Evolutionary conservation across 1,139 yeast species (phyloP).

Genomic region (Meyerozyma elateridarum): DNA sequence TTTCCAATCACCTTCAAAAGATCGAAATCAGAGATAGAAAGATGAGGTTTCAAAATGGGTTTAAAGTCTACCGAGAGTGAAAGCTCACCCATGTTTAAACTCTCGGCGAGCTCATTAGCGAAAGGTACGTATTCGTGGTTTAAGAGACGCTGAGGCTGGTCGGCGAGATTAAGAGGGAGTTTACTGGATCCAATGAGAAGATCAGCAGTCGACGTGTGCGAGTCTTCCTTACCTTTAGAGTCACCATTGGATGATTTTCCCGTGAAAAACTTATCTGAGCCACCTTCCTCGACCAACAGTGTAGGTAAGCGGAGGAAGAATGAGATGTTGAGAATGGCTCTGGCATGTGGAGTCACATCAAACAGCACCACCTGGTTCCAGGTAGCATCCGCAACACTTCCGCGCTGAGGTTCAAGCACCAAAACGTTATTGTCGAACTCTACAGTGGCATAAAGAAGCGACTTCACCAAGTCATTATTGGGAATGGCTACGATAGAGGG

Average conservation of each 20-base stretch:
- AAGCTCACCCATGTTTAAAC: constrained; percentile 18
- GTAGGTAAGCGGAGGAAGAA: constrained; percentile 75
- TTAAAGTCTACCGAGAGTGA: constrained; percentile 14
- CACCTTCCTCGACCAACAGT: constrained; percentile 42
- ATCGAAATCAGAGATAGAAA: constrained; percentile 88
- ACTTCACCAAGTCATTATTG: constrained; percentile 43
- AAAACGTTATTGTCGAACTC: constrained; percentile 82
- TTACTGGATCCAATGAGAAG: constrained; percentile 41
- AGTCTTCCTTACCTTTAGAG: constrained; percentile 11
- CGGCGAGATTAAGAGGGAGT: constrained; percentile 37
- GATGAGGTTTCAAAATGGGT: constrained; percentile 39
- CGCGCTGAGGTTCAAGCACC: constrained; percentile 75
- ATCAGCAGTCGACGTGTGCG: constrained; percentile 20
- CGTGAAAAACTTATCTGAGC: constrained; percentile 29
- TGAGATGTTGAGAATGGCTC: constrained; percentile 53
- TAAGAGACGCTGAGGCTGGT: constrained; percentile 35
- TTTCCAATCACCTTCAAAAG: constrained; percentile 92
- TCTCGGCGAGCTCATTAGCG: constrained; percentile 42
- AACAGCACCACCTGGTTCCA: constrained; percentile 90
- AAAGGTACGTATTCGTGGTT: constrained; percentile 46
- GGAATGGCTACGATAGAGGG: constrained; percentile 71
- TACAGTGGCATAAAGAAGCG: constrained; percentile 62
- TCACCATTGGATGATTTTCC: constrained; percentile 8
- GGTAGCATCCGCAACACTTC: constrained; percentile 48
- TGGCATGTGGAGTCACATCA: constrained; percentile 67